Percentiles rank a stretch among this genome's conserved stretches.
These are phyloP conservation scores for Crotalaria pallida DNA, from an alignment of 306 rosid genomes.

Conservation along the genomic window DNA sequence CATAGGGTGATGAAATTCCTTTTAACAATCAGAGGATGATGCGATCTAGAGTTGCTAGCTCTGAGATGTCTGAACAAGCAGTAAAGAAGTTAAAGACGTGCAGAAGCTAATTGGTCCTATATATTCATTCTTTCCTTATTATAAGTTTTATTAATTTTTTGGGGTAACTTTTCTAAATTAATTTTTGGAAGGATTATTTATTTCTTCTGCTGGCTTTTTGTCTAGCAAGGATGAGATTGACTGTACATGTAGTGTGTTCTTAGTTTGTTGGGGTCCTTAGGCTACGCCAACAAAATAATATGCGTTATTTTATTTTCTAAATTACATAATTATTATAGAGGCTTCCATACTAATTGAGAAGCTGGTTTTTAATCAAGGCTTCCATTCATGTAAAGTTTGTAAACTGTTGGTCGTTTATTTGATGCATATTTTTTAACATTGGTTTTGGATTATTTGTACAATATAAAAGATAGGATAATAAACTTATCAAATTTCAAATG, in stretches of 20 bases:
- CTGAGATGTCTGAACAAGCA: slow-evolving; percentile 56
- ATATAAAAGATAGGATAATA: background rate
- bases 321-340: slow-evolving; percentile 36
- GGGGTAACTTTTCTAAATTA: slow-evolving; percentile 26
- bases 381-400: slow-evolving; percentile 50
- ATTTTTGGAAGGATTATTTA: slow-evolving; percentile 41
- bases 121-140: slow-evolving; percentile 33
- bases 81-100: slow-evolving; percentile 66
- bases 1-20: slow-evolving; percentile 52
- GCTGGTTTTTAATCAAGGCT: slow-evolving; percentile 49
- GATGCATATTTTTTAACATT: slow-evolving; percentile 16
- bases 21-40: slow-evolving; percentile 37
- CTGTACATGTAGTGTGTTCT: slow-evolving; percentile 60
- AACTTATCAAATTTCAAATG: background rate
- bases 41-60: slow-evolving; percentile 39
- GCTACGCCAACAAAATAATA: slow-evolving; percentile 44
- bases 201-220: slow-evolving; percentile 37
- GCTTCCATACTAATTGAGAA: slow-evolving; percentile 69
- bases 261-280: slow-evolving; percentile 45
- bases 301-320: slow-evolving; percentile 27
- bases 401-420: slow-evolving; percentile 21
- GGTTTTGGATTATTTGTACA: background rate
- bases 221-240: slow-evolving; percentile 42
- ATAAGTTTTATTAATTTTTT: slow-evolving; percentile 55
- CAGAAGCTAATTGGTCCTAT: slow-evolving; percentile 48